Evolutionary conservation across 2,329 filamentous ascomycete genomes (phyloP).

Genomic region (Fusarium sp.): DNA sequence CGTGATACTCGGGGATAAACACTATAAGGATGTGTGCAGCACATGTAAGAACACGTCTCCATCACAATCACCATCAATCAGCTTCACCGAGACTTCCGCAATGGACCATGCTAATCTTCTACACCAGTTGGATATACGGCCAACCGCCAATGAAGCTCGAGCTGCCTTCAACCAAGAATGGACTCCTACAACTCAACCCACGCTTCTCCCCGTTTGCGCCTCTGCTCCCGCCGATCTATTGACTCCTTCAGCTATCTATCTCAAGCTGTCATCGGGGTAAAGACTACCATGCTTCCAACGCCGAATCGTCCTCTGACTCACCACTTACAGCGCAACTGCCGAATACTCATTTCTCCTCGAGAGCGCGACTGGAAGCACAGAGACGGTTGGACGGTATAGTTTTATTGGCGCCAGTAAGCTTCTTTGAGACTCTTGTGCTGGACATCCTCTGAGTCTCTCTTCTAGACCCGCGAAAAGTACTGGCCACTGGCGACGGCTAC

Average conservation of each 20-base stretch:
- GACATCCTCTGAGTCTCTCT: slow-evolving; percentile 14
- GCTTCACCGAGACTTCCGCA: background rate
- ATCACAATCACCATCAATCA: background rate
- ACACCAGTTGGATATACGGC: slow-evolving; percentile 42
- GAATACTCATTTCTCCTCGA: slow-evolving; percentile 95
- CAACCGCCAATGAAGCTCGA: slow-evolving; percentile 42
- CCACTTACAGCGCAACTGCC: slow-evolving; percentile 54
- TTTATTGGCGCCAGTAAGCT: slow-evolving; percentile 78
- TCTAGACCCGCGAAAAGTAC: slow-evolving; percentile 75
- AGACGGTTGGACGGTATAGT: slow-evolving; percentile 93
- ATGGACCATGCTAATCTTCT: slow-evolving; percentile 13
- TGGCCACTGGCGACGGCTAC: slow-evolving; percentile 89
- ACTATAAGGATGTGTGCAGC: slow-evolving; percentile 38
- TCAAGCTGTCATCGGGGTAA: slow-evolving; percentile 71
- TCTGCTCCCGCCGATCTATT: slow-evolving; percentile 92
- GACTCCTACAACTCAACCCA: slow-evolving; percentile 56
- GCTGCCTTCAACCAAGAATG: slow-evolving; percentile 40
- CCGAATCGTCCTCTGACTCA: slow-evolving; percentile 29
- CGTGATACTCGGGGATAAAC: background rate
- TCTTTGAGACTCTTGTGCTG: background rate
- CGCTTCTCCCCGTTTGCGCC: slow-evolving; percentile 83
- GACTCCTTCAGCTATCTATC: slow-evolving; percentile 93
- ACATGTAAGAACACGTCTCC: slow-evolving; percentile 28
- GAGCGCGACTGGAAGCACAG: slow-evolving; percentile 81
- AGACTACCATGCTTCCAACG: background rate